phyloP scores from a whole-genome alignment of 768 basidiomycete genomes.

The Podaxis sp. region DNA sequence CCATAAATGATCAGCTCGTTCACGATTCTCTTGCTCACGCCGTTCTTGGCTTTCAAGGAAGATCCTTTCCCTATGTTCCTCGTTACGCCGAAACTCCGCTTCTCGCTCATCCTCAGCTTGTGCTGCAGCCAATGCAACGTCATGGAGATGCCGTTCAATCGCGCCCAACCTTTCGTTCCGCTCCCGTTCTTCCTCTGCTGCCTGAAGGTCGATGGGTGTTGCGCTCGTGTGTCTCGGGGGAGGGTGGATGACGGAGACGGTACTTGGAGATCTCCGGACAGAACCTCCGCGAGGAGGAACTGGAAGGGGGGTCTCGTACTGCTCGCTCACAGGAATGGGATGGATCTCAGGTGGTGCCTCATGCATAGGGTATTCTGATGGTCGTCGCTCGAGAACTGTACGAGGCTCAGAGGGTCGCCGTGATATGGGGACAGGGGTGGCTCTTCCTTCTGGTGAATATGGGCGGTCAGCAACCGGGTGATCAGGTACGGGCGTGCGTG shows the following conservation, averaged over 20 bases:
- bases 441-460: background rate
- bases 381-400: background rate
- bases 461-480: background rate
- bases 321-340: constrained; percentile 17
- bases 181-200: constrained; percentile 48
- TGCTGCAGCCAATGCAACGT: constrained; percentile 47
- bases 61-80: constrained; percentile 61
- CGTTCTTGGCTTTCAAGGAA: constrained; percentile 61
- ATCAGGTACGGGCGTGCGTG: constrained; percentile 2
- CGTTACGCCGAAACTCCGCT: constrained; percentile 58
- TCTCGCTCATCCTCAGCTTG: constrained; percentile 68
- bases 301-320: constrained; percentile 11
- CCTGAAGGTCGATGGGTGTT: constrained; percentile 40
- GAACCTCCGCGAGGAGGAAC: constrained; percentile 8
- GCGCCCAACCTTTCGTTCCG: constrained; percentile 58
- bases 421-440: background rate
- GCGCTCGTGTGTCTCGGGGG: constrained; percentile 29
- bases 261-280: constrained; percentile 7
- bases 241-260: constrained; percentile 13
- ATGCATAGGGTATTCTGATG: background rate
- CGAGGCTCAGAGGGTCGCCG: constrained; percentile 2
- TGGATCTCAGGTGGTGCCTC: constrained; percentile 13
- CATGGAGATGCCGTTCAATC: constrained; percentile 48
- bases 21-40: constrained; percentile 54
- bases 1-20: constrained; percentile 48